These are phyloP conservation scores for Tetrahymena thermophila DNA, from an alignment of 73 alveolate species.

Conservation along the genomic window DNA sequence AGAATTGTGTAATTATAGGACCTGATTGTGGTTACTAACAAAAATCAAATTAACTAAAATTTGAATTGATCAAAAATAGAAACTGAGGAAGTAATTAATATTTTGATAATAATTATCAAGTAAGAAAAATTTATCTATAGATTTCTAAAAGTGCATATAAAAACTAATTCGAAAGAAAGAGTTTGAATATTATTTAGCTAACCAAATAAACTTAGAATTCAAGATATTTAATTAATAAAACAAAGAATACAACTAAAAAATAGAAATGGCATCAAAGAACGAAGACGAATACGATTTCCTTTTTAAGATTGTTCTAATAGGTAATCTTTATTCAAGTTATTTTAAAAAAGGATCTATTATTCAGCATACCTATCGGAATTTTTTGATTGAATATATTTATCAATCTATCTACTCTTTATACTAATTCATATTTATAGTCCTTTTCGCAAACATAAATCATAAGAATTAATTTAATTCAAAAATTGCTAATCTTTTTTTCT, in stretches of 20 bases:
- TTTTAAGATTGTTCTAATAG: slow-evolving; percentile 41
- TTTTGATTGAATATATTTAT: too few relatives aligned
- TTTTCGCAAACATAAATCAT: neutral
- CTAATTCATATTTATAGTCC: neutral
- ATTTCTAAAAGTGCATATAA: neutral
- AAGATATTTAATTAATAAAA: neutral
- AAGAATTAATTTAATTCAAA: neutral
- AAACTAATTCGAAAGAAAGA: neutral
- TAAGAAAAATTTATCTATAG: neutral
- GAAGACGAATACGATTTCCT: slow-evolving; percentile 44
- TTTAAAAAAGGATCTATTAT: neutral
- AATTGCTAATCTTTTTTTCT: neutral
- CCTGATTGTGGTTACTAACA: neutral
- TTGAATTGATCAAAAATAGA: neutral
- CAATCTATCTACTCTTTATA: neutral
- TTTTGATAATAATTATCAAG: neutral
- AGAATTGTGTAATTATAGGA: neutral
- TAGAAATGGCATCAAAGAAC: slow-evolving; percentile 27
- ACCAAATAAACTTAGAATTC: neutral
- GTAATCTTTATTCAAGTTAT: neutral
- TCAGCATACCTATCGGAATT: neutral
- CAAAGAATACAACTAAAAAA: neutral
- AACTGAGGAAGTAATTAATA: neutral
- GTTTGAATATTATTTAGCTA: neutral
- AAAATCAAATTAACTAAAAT: neutral